A percentile compares a stretch with the other conserved stretches of the same genome.
Conservation (phyloP, 1,139 yeast genomes). For the Magnusiomyces ingens region DNA sequence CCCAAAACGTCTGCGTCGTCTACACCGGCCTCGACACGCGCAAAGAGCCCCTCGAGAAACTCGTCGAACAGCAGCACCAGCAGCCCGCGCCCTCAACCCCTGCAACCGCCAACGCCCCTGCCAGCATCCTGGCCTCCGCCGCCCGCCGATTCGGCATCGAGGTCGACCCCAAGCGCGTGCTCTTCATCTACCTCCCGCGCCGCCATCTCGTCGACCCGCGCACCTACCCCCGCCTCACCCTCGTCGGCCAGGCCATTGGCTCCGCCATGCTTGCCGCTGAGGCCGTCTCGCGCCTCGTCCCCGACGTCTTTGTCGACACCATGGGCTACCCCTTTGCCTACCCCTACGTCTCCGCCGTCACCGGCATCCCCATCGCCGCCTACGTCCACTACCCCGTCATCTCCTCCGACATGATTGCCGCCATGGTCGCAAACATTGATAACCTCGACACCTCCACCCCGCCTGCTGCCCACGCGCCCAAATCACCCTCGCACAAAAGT, state of each 20-base stretch:
- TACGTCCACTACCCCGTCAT: slow-evolving; percentile 94
- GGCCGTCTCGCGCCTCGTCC: slow-evolving; percentile 62
- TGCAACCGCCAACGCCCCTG: slow-evolving; percentile 37
- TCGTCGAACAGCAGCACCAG: no score
- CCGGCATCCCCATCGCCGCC: slow-evolving; percentile 69
- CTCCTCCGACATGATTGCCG: slow-evolving; percentile 71
- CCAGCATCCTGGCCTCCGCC: slow-evolving; percentile 52
- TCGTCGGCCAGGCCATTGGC: slow-evolving; percentile 84
- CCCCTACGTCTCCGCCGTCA: slow-evolving; percentile 39
- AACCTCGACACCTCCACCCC: slow-evolving; percentile 12
- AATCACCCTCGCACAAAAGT: no score
- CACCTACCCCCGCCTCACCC: slow-evolving; percentile 74
- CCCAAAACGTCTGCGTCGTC: slow-evolving; percentile 55
- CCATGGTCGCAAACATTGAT: slow-evolving; percentile 23
- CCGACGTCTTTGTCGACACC: slow-evolving; percentile 92
- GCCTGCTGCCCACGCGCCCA: no score
- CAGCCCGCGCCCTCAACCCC: background rate
- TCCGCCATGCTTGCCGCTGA: slow-evolving; percentile 61
- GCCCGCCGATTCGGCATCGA: slow-evolving; percentile 58
- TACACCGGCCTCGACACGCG: slow-evolving; percentile 57
- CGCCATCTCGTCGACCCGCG: slow-evolving; percentile 60
- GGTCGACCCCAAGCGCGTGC: slow-evolving; percentile 48
- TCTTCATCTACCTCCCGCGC: slow-evolving; percentile 61
- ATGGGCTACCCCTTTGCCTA: slow-evolving; percentile 90
- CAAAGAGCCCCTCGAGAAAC: slow-evolving; percentile 5